These are phyloP conservation scores for Zopfochytrium polystomum DNA, from an alignment of 371 early-diverging fungal genomes.

Conservation along the genomic window DNA sequence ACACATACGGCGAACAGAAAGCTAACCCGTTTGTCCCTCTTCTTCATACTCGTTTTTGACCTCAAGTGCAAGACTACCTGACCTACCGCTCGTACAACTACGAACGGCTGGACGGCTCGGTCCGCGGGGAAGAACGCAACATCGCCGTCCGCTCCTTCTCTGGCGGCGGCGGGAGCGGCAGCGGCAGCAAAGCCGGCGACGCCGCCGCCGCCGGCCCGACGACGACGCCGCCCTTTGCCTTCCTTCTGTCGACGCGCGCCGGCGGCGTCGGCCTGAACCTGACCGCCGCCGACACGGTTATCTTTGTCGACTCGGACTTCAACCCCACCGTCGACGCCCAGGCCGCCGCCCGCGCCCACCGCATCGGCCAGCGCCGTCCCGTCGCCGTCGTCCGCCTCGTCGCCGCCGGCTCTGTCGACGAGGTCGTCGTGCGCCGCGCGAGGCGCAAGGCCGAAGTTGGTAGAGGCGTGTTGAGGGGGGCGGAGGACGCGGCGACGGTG, in stretches of 20 bases:
- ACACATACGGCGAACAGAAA: not conserved
- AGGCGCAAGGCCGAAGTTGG: conserved; percentile 68
- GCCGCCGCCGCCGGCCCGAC: too few relatives aligned
- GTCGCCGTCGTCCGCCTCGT: conserved; percentile 93
- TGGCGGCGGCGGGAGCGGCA: too few relatives aligned
- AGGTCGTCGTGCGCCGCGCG: conserved; percentile 84
- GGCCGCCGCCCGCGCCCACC: conserved; percentile 87
- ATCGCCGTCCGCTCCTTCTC: conserved; percentile 10
- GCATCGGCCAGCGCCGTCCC: conserved; percentile 95
- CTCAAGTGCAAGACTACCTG: conserved; percentile 67
- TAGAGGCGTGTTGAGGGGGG: conserved; percentile 5
- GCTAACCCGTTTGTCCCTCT: not conserved
- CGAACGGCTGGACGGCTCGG: conserved; percentile 92
- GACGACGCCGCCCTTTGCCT: conserved; percentile 73
- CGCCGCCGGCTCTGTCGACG: conserved; percentile 89
- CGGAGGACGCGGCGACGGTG: too few relatives aligned
- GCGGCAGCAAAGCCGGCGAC: too few relatives aligned
- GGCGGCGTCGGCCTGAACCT: conserved; percentile 99
- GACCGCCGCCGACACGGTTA: conserved; percentile 98
- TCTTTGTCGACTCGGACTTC: conserved; percentile 99
- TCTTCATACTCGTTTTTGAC: too few relatives aligned
- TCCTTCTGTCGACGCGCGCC: conserved; percentile 96
- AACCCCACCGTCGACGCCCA: conserved; percentile 98
- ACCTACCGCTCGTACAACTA: conserved; percentile 86
- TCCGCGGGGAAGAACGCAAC: conserved; percentile 29